These are phyloP conservation scores for Fraxinus excelsior DNA, from an alignment of 257 asterid species.

Conservation along the genomic window DNA sequence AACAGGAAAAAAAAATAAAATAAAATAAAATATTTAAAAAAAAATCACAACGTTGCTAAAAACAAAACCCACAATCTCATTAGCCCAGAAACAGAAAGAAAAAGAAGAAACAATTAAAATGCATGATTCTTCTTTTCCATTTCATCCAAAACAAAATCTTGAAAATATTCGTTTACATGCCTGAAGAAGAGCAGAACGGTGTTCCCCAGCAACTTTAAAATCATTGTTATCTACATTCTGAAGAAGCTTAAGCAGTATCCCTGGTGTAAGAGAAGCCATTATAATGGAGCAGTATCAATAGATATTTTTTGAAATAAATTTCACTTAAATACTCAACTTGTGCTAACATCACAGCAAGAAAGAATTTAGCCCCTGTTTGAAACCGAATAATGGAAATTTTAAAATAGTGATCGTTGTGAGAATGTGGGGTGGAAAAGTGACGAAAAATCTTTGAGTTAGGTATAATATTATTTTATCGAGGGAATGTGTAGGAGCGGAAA, in stretches of 20 bases:
- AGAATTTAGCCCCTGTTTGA: too few species aligned
- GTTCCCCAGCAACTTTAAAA: constrained; percentile 79
- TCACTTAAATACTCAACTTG: not conserved
- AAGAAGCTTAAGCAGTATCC: constrained; percentile 68
- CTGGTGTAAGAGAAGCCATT: constrained; percentile 85
- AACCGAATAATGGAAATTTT: too few species aligned
- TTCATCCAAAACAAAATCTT: not conserved
- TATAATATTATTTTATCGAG: too few species aligned
- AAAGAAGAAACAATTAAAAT: not conserved
- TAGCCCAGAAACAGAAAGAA: not conserved
- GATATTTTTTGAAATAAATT: not conserved
- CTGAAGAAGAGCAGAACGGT: constrained; percentile 95
- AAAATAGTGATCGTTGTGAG: too few species aligned
- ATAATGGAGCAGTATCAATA: not conserved
- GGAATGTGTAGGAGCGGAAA: not conserved
- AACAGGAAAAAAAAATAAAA: too few species aligned
- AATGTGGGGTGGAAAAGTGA: too few species aligned
- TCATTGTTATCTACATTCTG: constrained; percentile 70
- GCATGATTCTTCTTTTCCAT: not conserved
- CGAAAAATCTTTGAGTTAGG: too few species aligned
- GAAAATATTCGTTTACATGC: constrained; percentile 31
- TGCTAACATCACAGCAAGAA: constrained; percentile 15
- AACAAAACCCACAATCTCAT: not conserved
- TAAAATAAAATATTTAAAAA: not conserved
- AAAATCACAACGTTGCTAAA: not conserved